phyloP scores from a whole-genome alignment of 805 yeast species.

The Isabelozyma heimii region DNA sequence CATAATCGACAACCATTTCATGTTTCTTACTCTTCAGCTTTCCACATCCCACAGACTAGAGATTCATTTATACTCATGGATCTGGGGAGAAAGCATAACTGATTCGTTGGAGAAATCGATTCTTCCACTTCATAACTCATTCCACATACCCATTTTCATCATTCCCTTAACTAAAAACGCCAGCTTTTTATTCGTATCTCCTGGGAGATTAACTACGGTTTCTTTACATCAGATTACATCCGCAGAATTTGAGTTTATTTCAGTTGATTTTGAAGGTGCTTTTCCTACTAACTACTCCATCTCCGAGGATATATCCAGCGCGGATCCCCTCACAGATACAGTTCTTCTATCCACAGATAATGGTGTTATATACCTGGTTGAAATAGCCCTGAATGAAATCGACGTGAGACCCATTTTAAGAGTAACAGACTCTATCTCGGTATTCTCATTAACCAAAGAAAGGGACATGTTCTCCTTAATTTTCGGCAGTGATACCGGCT shows the following conservation, averaged over 20 bases:
- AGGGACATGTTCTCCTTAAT: slow-evolving; percentile 19
- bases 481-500: slow-evolving; percentile 42
- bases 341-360: slow-evolving; percentile 31
- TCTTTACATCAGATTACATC: slow-evolving; percentile 46
- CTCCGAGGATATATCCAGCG: slow-evolving; percentile 7
- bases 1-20: slow-evolving; percentile 22
- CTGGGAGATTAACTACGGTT: slow-evolving; percentile 30
- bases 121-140: slow-evolving; percentile 37
- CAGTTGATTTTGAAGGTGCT: slow-evolving; percentile 17
- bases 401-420: slow-evolving; percentile 27
- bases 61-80: slow-evolving; percentile 40
- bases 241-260: slow-evolving; percentile 39
- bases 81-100: slow-evolving; percentile 20
- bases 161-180: slow-evolving; percentile 35
- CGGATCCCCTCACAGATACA: slow-evolving; percentile 16
- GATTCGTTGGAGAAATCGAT: slow-evolving; percentile 31
- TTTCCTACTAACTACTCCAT: slow-evolving; percentile 42
- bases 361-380: slow-evolving; percentile 31
- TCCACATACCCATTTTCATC: slow-evolving; percentile 42
- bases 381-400: slow-evolving; percentile 14
- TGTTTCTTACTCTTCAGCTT: slow-evolving; percentile 33
- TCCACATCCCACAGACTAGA: slow-evolving; percentile 36
- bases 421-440: slow-evolving; percentile 34
- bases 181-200: slow-evolving; percentile 38
- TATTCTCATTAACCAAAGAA: slow-evolving; percentile 24